Base-by-base conservation (phyloP, 176 grass and related monocot species). In the Aechmea fasciata region DNA sequence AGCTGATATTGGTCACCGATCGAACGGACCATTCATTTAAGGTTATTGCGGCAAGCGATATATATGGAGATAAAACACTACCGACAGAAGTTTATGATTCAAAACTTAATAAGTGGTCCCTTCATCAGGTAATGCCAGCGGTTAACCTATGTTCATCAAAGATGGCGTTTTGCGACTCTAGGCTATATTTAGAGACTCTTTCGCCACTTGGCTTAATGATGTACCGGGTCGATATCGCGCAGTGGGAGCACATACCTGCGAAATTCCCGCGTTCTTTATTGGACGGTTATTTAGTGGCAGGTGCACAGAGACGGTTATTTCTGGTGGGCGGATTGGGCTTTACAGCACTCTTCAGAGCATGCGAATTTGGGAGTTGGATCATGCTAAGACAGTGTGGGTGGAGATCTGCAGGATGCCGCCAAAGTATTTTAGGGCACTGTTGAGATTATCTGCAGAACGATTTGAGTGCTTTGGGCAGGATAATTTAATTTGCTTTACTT, bases 381-480 rank as follows among this genome's bases (percentile, higher is more conserved):
- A 97, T 85, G 82, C 69, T 11, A 92, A 81, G 57, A 90, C 84
- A 15, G 49, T 83, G 54, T 97, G 93, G 93, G 81, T 83, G 48
- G 93, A 97, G 67, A 92, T 97, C 14, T 90, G 84, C 80, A 87
- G 89, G 77, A 97, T 97, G 93, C 93, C 89, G 0, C 93, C 93
- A 25, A 97, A 84, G 79, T 81, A 92, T 69, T 97, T 97, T 22
- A 74, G 93, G 68, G 88, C 84, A 33, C 79, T 97, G 14, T 51
- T 97, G 29, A 87, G 93, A 79, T 63, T 97, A 75, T 97, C 93
- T 0, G 89, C 93, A 2, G 93, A 97, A 82, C 85, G 93, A 64
- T 97, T 97, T 7, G 93, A 97, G 69, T 97, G 93, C 81, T 97
- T 97, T 83, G 93, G 93, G 57, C 89, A 97, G 79, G 93, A 92